These are phyloP conservation scores for Aspergillus sojae DNA, from an alignment of 2,329 filamentous ascomycete species.

Conservation along the genomic window DNA sequence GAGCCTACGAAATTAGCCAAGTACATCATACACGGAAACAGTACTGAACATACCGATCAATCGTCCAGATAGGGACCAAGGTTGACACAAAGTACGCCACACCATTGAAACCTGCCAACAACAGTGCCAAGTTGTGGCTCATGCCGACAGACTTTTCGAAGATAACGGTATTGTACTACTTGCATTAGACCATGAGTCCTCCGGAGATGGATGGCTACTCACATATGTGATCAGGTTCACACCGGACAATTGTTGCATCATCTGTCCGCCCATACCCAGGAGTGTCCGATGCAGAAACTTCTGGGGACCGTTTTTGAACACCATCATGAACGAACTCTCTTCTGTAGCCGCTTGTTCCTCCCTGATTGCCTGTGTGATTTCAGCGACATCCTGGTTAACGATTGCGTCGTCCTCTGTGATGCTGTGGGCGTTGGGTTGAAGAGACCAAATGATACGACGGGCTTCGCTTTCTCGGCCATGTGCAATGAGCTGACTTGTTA, in stretches of 20 bases:
- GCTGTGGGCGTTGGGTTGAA: conserved; percentile 32
- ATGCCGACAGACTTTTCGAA: conserved; percentile 51
- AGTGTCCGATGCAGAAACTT: conserved; percentile 29
- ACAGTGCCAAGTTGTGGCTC: conserved; percentile 37
- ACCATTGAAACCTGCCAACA: conserved; percentile 46
- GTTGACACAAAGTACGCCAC: conserved; percentile 44
- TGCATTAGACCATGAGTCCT: conserved; percentile 1
- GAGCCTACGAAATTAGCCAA: conserved; percentile 20
- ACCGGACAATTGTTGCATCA: conserved; percentile 38
- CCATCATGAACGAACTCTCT: conserved; percentile 26
- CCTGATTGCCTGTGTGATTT: conserved; percentile 26
- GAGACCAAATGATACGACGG: conserved; percentile 36
- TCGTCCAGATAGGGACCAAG: conserved; percentile 41
- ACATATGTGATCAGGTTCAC: conserved; percentile 34
- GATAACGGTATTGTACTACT: conserved; percentile 44
- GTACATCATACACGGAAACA: rapidly evolving
- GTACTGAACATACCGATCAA: conserved; percentile 32
- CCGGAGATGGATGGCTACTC: not conserved
- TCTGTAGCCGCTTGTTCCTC: conserved; percentile 27
- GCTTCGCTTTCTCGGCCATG: conserved; percentile 39
- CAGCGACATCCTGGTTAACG: conserved; percentile 25
- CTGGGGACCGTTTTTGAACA: conserved; percentile 29
- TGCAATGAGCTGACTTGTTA: conserved; percentile 31
- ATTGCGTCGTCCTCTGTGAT: conserved; percentile 30
- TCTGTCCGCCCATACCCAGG: conserved; percentile 34